A percentile compares a stretch with the other conserved stretches of the same genome.
Evolutionary conservation across 176 grass and related monocot species (phyloP).

Genomic region (Triticum dicoccoides): DNA sequence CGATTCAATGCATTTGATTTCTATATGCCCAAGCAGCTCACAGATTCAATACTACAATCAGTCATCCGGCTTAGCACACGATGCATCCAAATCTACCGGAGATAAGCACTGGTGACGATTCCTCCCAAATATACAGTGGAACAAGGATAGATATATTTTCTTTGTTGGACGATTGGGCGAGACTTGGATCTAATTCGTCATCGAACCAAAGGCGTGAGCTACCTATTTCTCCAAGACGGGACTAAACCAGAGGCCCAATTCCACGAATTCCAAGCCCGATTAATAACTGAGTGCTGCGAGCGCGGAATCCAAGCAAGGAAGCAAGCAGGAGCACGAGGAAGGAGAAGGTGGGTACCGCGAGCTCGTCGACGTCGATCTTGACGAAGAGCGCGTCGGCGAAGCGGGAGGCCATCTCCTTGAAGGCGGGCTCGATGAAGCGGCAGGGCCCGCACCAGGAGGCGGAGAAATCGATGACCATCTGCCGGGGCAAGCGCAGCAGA

Average conservation of each 20-base stretch:
- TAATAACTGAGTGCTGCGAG: too few relatives aligned
- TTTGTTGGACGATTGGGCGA: neutral
- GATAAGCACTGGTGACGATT: neutral
- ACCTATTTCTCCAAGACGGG: neutral
- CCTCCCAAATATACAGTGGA: neutral
- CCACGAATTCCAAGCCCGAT: neutral
- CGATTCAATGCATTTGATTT: neutral
- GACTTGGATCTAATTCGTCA: neutral
- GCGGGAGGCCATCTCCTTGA: constrained; percentile 62
- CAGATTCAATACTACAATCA: neutral
- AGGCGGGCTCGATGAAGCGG: constrained; percentile 70
- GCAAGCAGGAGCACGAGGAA: neutral
- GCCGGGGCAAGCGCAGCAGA: neutral
- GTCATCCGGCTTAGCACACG: neutral
- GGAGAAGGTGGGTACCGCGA: constrained; percentile 22
- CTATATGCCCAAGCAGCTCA: neutral
- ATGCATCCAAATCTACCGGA: neutral
- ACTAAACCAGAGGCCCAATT: neutral
- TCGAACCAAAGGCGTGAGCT: neutral
- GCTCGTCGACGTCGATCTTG: constrained; percentile 83
- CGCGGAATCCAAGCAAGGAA: neutral
- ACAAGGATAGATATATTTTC: neutral
- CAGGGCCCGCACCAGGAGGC: constrained; percentile 87
- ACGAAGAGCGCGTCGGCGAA: constrained; percentile 48
- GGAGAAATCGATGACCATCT: constrained; percentile 88